Evolutionary conservation across 1,139 yeast species (phyloP).

Genomic region (Suhomyces ambrosiae): DNA sequence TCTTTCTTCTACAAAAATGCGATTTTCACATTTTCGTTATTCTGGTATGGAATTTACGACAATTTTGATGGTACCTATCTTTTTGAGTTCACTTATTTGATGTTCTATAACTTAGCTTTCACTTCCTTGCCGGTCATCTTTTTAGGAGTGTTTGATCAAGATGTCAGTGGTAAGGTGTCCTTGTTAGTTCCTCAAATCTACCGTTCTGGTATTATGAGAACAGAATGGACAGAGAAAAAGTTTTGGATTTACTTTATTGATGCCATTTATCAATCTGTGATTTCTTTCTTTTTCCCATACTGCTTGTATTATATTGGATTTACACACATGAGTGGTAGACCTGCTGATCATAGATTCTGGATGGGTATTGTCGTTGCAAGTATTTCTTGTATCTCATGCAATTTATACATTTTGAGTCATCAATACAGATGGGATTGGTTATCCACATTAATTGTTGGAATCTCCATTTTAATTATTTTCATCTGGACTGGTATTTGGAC

Average conservation of each 20-base stretch:
- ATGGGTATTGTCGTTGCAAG: constrained; percentile 81
- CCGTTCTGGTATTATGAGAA: constrained; percentile 77
- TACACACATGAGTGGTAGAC: constrained; percentile 62
- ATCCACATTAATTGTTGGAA: constrained; percentile 56
- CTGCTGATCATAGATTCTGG: constrained; percentile 80
- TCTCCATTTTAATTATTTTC: constrained; percentile 70
- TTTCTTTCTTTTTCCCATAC: constrained; percentile 88
- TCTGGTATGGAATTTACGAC: constrained; percentile 89
- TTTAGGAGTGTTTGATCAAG: constrained; percentile 91
- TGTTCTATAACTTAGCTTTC: constrained; percentile 91
- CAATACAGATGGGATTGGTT: constrained; percentile 97
- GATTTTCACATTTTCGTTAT: constrained; percentile 81
- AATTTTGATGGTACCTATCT: constrained; percentile 90
- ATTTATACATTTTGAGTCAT: constrained; percentile 74
- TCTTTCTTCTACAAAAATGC: constrained; percentile 91
- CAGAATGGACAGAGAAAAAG: constrained; percentile 78
- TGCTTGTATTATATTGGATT: constrained; percentile 61
- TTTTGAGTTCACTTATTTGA: constrained; percentile 88
- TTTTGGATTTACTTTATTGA: constrained; percentile 86
- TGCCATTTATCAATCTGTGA: constrained; percentile 84
- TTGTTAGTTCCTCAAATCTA: constrained; percentile 89
- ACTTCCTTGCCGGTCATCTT: constrained; percentile 92
- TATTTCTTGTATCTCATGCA: constrained; percentile 79
- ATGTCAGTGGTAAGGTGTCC: constrained; percentile 79
- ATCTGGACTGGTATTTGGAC: constrained; percentile 96